A percentile compares a stretch with the other conserved stretches of the same genome.
These are phyloP conservation scores for Nemania sp. DNA, from an alignment of 2,329 filamentous ascomycete genomes.

Conservation along the genomic window DNA sequence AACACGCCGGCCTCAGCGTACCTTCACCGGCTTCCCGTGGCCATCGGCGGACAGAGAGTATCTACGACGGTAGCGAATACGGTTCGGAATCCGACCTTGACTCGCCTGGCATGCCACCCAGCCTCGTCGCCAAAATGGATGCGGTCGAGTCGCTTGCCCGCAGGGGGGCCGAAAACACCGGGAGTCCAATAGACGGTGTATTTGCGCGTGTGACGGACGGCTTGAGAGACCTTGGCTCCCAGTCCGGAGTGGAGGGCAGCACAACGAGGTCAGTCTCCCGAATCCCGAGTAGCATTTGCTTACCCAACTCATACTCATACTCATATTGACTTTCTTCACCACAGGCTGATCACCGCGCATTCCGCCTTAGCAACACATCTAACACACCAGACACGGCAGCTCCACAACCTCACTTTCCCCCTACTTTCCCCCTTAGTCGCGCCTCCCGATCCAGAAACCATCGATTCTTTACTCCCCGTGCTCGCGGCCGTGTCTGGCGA, in stretches of 20 bases:
- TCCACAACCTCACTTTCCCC: constrained; percentile 73
- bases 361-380: constrained; percentile 75
- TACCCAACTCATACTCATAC: constrained; percentile 1
- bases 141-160: constrained; percentile 72
- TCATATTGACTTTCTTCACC: constrained; percentile 11
- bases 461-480: constrained; percentile 70
- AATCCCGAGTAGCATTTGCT: neutral
- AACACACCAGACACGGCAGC: constrained; percentile 71
- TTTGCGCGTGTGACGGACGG: constrained; percentile 69
- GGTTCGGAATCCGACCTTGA: constrained; percentile 73
- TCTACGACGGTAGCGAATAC: constrained; percentile 75
- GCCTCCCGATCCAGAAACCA: constrained; percentile 63
- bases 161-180: constrained; percentile 67
- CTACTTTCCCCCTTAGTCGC: constrained; percentile 70
- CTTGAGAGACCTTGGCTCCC: constrained; percentile 72
- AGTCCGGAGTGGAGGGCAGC: constrained; percentile 71
- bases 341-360: constrained; percentile 74
- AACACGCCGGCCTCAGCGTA: constrained; percentile 48
- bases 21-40: constrained; percentile 47
- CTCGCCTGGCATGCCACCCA: constrained; percentile 66
- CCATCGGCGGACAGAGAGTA: constrained; percentile 57
- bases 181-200: constrained; percentile 66
- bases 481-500: constrained; percentile 66
- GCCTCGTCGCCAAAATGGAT: constrained; percentile 70
- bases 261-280: constrained; percentile 62